Base-by-base conservation (phyloP, 2,329 filamentous ascomycete species). In the Plenodomus biglobosus region DNA sequence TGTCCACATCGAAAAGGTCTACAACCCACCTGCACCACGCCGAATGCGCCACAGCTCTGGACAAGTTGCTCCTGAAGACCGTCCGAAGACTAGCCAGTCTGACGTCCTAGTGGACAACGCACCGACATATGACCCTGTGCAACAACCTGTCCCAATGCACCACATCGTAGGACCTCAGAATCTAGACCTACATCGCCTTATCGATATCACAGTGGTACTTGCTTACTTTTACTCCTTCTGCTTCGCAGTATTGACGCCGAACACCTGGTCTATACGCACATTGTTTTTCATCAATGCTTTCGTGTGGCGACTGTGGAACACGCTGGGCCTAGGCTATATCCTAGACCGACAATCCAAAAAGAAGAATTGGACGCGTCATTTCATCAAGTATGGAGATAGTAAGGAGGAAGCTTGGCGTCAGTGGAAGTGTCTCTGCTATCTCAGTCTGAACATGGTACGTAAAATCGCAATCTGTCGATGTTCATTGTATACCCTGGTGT, bases 1-100 rank as follows among this genome's bases (percentile, higher is more conserved):
- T 66, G 94, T 94, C 43, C 94, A 99, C 68, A 99, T 99, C 74
- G 91, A 97, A 66, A 95, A 95, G 78, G 96, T 86, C 3, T 99
- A 99, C 78, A 96, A 96, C 68, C 85, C 91, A 27, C 92, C 92
- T 42, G 82, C 88, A 37, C 89, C 91, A 50, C 89, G 90, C 54
- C 76, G 76, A 70, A 88, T 85, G 72, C 73, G 69, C 68, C 65
- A 71, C 62, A 59, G 64, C 50, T 66, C 59, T 55, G 72, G 73
- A 56, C 64, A 68, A 38, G 65, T 73, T 43, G 61, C 54, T 69
- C 68, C 67, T 61, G 73, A 66, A 67, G 73, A 70, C 59, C 69
- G 58, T 30, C 67, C 70, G 27, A 50, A 61, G 44, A 62, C 69
- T 8, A 59, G 58, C 45, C 71, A 65, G 61, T 75, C 66, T 56